These are phyloP conservation scores for Rhytidiadelphus loreus DNA, from an alignment of 225 moss, liverwort and hornwort species.

Conservation along the genomic window DNA sequence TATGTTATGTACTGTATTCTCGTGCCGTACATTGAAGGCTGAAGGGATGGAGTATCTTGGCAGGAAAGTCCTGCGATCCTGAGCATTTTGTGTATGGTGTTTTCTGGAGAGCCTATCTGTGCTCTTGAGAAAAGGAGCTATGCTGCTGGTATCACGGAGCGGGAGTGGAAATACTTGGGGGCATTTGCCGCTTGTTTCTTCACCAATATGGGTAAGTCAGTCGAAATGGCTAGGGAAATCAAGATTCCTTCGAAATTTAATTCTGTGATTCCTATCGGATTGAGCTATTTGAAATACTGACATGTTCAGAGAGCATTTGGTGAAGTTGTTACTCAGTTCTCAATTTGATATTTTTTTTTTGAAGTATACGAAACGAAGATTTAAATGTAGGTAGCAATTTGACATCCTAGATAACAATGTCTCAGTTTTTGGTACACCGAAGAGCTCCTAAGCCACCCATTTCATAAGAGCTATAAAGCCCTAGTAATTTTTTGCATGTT, in stretches of 20 bases:
- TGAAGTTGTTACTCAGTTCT: background rate
- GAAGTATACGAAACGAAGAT: background rate
- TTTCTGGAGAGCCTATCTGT: conserved; percentile 27
- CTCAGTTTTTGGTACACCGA: background rate
- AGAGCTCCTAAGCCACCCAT: background rate
- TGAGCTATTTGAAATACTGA: background rate
- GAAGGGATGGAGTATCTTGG: background rate
- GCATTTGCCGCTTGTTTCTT: conserved; percentile 42
- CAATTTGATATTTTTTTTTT: background rate
- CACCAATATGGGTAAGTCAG: conserved; percentile 37
- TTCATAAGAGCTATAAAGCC: background rate
- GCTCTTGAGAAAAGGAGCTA: conserved; percentile 13
- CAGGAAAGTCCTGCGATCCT: conserved; percentile 46
- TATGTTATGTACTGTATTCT: background rate
- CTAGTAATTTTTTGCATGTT: background rate
- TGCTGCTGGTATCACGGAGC: conserved; percentile 23
- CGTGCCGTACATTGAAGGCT: background rate
- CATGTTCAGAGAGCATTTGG: background rate
- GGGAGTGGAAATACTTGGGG: conserved; percentile 27
- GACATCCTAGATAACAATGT: background rate
- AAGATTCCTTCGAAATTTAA: background rate
- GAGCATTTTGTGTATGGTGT: conserved; percentile 23
- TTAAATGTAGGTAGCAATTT: background rate
- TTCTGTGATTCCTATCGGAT: background rate
- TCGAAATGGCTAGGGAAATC: background rate